Percentiles rank a stretch among this genome's conserved stretches.
Conservation (phyloP, 495 filamentous ascomycete genomes). For the Lepraria neglecta region DNA sequence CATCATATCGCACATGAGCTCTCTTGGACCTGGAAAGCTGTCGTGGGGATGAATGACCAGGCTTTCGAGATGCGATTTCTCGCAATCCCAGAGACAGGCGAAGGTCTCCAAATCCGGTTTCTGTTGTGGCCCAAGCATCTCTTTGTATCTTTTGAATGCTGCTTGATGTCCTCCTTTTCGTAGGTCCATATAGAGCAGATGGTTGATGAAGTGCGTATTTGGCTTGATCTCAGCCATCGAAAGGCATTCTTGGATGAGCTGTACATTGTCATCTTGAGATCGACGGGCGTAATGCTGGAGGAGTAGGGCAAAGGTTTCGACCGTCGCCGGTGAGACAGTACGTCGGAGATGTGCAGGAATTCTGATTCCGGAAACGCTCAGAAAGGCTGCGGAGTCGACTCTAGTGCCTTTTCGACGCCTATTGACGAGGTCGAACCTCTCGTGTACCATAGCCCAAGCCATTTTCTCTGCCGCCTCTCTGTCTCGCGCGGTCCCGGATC, state of each 20-base stretch:
- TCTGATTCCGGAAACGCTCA: slow-evolving; percentile 20
- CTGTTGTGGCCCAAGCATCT: slow-evolving; percentile 39
- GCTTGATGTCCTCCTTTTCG: slow-evolving; percentile 45
- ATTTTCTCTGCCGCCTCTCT: slow-evolving; percentile 59
- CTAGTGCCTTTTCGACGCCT: slow-evolving; percentile 27
- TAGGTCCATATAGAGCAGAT: slow-evolving; percentile 57
- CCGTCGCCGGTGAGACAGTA: slow-evolving; percentile 51
- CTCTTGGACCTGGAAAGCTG: slow-evolving; percentile 44
- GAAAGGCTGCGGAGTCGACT: not conserved
- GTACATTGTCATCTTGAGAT: slow-evolving; percentile 48
- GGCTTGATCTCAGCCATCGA: slow-evolving; percentile 53
- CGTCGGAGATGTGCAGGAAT: slow-evolving; percentile 39
- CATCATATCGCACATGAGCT: slow-evolving; percentile 58
- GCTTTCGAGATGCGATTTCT: slow-evolving; percentile 47
- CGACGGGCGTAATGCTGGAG: slow-evolving; percentile 63
- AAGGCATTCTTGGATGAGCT: slow-evolving; percentile 53
- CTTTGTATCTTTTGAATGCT: slow-evolving; percentile 52
- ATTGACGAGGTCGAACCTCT: slow-evolving; percentile 54
- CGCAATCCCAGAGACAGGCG: slow-evolving; percentile 58
- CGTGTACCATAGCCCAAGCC: slow-evolving; percentile 70
- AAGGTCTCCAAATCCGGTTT: slow-evolving; percentile 64
- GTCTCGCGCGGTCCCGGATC: slow-evolving; percentile 47
- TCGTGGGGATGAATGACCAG: slow-evolving; percentile 34
- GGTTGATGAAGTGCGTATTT: slow-evolving; percentile 69
- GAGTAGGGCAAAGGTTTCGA: slow-evolving; percentile 72